Percentiles rank a stretch among this genome's conserved stretches.
Evolutionary conservation across 331 rosid species (phyloP).

Genomic region (Quercus phellos): DNA sequence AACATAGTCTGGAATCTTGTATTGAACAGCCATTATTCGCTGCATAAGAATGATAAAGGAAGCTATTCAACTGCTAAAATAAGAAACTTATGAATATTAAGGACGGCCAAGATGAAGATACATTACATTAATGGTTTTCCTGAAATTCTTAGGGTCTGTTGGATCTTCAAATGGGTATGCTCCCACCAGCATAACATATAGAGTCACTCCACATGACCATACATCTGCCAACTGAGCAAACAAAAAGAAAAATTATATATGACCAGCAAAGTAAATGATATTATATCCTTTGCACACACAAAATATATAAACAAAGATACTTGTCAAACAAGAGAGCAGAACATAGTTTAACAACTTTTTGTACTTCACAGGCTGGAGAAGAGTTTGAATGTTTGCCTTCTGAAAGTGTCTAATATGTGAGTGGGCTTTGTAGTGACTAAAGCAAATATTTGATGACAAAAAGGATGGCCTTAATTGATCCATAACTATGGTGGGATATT

Average conservation of each 20-base stretch:
- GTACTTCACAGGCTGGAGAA: constrained; percentile 5
- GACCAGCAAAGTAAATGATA: not conserved
- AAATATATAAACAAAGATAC: constrained; percentile 2
- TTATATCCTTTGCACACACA: not conserved
- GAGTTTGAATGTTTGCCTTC: constrained; percentile 11
- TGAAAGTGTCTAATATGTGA: not conserved
- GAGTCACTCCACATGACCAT: constrained; percentile 98
- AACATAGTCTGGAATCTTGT: constrained; percentile 85
- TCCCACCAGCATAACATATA: constrained; percentile 94
- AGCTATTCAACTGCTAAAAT: not conserved
- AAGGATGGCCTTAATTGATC: not conserved
- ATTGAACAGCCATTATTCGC: constrained; percentile 85
- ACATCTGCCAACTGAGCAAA: constrained; percentile 81
- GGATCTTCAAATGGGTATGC: constrained; percentile 97
- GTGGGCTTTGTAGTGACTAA: constrained; percentile 3
- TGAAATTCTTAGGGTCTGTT: constrained; percentile 79
- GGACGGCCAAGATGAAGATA: not conserved
- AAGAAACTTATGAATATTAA: not conserved
- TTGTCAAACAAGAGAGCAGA: constrained; percentile 15
- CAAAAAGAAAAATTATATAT: constrained; percentile 22
- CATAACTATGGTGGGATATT: not conserved
- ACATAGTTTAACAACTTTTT: not conserved
- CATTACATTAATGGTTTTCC: constrained; percentile 80
- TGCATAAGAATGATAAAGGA: constrained; percentile 33
- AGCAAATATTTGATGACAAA: not conserved